These are phyloP conservation scores for Saccharomyces paradoxus DNA, from an alignment of 805 yeast genomes.

Conservation along the genomic window DNA sequence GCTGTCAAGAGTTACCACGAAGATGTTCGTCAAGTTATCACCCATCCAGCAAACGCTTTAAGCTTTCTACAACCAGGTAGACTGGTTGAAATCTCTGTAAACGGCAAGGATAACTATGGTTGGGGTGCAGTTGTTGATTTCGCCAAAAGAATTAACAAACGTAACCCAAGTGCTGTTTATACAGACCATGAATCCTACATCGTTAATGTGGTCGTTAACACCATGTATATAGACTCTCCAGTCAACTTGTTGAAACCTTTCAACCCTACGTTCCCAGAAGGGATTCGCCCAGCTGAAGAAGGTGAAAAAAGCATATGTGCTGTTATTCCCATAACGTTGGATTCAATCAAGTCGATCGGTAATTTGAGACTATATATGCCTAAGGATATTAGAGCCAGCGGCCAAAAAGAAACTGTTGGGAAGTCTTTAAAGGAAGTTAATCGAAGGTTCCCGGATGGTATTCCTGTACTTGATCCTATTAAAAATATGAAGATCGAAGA, in stretches of 20 bases:
- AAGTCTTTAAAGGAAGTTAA: constrained; percentile 75
- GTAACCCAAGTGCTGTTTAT: constrained; percentile 48
- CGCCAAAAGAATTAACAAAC: constrained; percentile 58
- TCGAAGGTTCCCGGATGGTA: constrained; percentile 79
- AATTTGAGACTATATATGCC: constrained; percentile 78
- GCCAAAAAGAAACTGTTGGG: constrained; percentile 52
- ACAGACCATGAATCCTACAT: constrained; percentile 86
- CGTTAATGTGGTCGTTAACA: constrained; percentile 72
- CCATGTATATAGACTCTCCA: constrained; percentile 80
- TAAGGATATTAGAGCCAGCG: constrained; percentile 53
- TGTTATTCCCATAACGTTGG: constrained; percentile 76
- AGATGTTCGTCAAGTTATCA: constrained; percentile 72
- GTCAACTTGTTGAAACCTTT: constrained; percentile 67
- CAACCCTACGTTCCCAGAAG: constrained; percentile 74
- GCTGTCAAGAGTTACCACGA: constrained; percentile 63
- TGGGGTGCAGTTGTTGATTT: constrained; percentile 89
- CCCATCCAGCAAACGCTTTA: constrained; percentile 83
- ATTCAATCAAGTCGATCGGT: constrained; percentile 66
- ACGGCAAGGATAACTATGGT: constrained; percentile 62
- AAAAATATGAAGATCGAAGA: constrained; percentile 89
- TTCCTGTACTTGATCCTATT: constrained; percentile 87
- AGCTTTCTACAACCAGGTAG: constrained; percentile 87
- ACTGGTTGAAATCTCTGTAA: constrained; percentile 57
- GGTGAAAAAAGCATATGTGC: constrained; percentile 70
- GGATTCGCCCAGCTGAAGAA: constrained; percentile 72